Conservation (phyloP, 768 basidiomycete genomes). For the Phylloporus arenicola region DNA sequence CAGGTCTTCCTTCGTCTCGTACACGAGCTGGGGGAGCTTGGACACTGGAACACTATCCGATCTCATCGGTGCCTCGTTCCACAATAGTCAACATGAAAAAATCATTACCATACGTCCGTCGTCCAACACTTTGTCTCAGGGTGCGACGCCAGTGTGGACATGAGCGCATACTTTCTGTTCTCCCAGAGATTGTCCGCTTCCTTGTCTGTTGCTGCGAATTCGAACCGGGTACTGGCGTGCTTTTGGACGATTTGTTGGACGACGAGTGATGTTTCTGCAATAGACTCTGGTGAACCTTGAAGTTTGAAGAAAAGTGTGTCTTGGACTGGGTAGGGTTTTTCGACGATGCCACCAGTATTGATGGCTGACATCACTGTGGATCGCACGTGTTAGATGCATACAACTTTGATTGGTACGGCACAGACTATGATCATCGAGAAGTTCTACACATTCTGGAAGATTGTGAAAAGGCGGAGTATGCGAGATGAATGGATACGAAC, state of each 20-base stretch:
- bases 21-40: slow-evolving; percentile 60
- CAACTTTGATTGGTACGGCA: neutral
- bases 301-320: slow-evolving; percentile 92
- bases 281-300: slow-evolving; percentile 63
- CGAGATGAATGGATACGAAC: slow-evolving; percentile 36
- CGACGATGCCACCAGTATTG: slow-evolving; percentile 58
- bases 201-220: slow-evolving; percentile 67
- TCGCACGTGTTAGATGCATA: neutral
- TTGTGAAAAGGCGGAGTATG: neutral
- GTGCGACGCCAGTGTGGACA: slow-evolving; percentile 57
- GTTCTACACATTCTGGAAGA: slow-evolving; percentile 74
- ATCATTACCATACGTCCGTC: slow-evolving; percentile 79
- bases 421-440: slow-evolving; percentile 72
- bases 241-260: slow-evolving; percentile 59
- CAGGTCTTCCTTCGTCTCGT: slow-evolving; percentile 78
- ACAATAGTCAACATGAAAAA: neutral
- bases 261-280: slow-evolving; percentile 51
- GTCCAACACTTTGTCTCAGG: slow-evolving; percentile 73
- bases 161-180: slow-evolving; percentile 80
- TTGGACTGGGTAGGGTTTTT: slow-evolving; percentile 56
- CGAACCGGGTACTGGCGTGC: slow-evolving; percentile 63
- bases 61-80: neutral
- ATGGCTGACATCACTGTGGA: slow-evolving; percentile 69
- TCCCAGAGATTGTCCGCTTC: slow-evolving; percentile 80
- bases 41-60: slow-evolving; percentile 59